Conservation (phyloP, 2,329 filamentous ascomycete species). For the Microcyclospora tardicrescens region DNA sequence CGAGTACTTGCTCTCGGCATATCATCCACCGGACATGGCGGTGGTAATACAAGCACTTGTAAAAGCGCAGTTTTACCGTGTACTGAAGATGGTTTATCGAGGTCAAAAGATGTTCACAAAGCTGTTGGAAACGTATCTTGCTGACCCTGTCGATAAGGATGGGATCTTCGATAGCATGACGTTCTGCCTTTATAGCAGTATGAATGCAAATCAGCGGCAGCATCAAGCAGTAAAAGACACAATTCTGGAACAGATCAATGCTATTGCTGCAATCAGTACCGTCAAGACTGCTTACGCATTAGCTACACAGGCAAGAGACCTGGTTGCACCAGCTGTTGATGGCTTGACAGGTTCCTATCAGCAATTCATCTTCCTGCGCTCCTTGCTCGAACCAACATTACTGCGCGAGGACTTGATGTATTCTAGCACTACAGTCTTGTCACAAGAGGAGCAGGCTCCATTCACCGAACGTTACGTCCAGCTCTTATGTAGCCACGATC, state of each 20-base stretch:
- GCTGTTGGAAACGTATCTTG: slow-evolving; percentile 69
- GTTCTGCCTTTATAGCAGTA: slow-evolving; percentile 56
- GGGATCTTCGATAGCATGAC: slow-evolving; percentile 67
- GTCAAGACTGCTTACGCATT: slow-evolving; percentile 52
- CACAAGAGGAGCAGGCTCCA: slow-evolving; percentile 31
- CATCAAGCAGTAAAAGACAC: slow-evolving; percentile 56
- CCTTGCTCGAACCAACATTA: slow-evolving; percentile 54
- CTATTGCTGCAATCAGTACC: slow-evolving; percentile 56
- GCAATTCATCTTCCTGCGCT: slow-evolving; percentile 65
- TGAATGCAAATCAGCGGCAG: slow-evolving; percentile 56
- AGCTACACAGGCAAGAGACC: slow-evolving; percentile 45
- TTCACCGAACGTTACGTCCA: slow-evolving; percentile 77
- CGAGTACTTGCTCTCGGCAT: slow-evolving; percentile 86
- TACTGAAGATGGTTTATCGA: slow-evolving; percentile 79
- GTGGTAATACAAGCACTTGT: slow-evolving; percentile 65
- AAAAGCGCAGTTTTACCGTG: slow-evolving; percentile 73
- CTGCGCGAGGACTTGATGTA: slow-evolving; percentile 21
- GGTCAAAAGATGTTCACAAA: slow-evolving; percentile 66
- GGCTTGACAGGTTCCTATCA: slow-evolving; percentile 48
- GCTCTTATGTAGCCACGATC: slow-evolving; percentile 79
- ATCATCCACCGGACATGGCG: slow-evolving; percentile 73
- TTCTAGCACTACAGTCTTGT: slow-evolving; percentile 16
- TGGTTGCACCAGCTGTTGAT: slow-evolving; percentile 54
- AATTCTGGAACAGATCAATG: slow-evolving; percentile 50
- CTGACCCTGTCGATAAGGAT: slow-evolving; percentile 65